These are phyloP conservation scores for Capsicum baccatum DNA, from an alignment of 257 asterid genomes.

Conservation along the genomic window DNA sequence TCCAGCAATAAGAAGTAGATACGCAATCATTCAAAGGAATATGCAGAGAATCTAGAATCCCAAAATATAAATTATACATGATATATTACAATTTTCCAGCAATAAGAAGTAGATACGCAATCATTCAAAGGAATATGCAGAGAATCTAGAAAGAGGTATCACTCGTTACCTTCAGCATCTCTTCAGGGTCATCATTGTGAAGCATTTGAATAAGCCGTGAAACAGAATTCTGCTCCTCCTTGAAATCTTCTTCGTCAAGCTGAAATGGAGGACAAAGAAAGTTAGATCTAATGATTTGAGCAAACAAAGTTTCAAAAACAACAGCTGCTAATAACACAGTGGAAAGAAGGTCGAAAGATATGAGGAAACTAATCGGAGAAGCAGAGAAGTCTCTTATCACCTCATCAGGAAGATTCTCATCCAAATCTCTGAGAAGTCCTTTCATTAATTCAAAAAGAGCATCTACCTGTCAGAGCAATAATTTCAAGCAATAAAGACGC, in stretches of 20 bases:
- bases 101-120: neutral
- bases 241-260: conserved; percentile 94
- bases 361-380: neutral
- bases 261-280: conserved; percentile 41
- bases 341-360: neutral
- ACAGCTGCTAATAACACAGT: neutral
- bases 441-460: conserved; percentile 84
- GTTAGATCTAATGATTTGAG: conserved; percentile 7
- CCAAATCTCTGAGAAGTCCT: conserved; percentile 81
- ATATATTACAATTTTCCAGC: neutral
- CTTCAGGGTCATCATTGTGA: conserved; percentile 82
- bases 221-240: conserved; percentile 91
- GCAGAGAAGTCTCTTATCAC: conserved; percentile 48
- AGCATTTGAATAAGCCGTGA: conserved; percentile 94
- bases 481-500: conserved; percentile 38
- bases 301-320: neutral
- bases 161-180: conserved; percentile 83
- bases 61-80: neutral
- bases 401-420: conserved; percentile 73
- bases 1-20: neutral
- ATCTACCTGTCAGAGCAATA: conserved; percentile 70
- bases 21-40: neutral
- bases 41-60: conserved; percentile 24
- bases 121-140: neutral
- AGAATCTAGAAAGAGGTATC: neutral